Conservation (phyloP, 192 early-diverging fungal genomes). For the Endogone sp. region DNA sequence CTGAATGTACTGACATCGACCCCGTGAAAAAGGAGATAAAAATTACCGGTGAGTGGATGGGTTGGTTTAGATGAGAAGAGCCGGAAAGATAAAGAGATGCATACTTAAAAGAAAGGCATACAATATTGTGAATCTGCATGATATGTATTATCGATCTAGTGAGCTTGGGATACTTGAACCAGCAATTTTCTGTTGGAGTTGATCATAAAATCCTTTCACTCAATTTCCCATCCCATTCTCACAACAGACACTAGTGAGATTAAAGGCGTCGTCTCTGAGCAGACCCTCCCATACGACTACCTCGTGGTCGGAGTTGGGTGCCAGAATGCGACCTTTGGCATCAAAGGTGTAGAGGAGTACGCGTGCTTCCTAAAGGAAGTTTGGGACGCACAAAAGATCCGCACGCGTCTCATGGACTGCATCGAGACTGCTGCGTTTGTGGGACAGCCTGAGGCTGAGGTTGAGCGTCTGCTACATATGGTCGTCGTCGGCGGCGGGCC, state of each 20-base stretch:
- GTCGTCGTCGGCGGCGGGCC: conserved; percentile 71
- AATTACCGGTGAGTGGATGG: conserved; percentile 52
- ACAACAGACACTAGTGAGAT: conserved; percentile 65
- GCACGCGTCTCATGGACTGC: conserved; percentile 75
- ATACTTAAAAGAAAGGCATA: too few species aligned
- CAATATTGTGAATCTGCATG: too few species aligned
- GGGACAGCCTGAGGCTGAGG: conserved; percentile 63
- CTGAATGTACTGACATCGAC: conserved; percentile 87
- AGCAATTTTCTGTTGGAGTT: too few species aligned
- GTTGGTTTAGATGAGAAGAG: not conserved
- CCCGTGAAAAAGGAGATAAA: conserved; percentile 73
- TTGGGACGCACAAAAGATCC: conserved; percentile 79
- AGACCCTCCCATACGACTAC: conserved; percentile 70
- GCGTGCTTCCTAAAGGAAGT: conserved; percentile 75
- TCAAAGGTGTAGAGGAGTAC: conserved; percentile 68
- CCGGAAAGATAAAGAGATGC: too few species aligned
- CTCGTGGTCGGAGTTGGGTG: conserved; percentile 75
- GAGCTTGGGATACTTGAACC: too few species aligned
- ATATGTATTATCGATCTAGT: too few species aligned
- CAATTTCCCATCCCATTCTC: not conserved
- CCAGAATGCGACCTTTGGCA: conserved; percentile 77
- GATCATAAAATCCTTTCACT: too few species aligned
- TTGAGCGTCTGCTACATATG: conserved; percentile 74
- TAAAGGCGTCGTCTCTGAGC: conserved; percentile 48
- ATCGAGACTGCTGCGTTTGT: conserved; percentile 67